A percentile compares a stretch with the other conserved stretches of the same genome.
Conservation (phyloP, 148 eudicot species). For the Rhododendron henanense region DNA sequence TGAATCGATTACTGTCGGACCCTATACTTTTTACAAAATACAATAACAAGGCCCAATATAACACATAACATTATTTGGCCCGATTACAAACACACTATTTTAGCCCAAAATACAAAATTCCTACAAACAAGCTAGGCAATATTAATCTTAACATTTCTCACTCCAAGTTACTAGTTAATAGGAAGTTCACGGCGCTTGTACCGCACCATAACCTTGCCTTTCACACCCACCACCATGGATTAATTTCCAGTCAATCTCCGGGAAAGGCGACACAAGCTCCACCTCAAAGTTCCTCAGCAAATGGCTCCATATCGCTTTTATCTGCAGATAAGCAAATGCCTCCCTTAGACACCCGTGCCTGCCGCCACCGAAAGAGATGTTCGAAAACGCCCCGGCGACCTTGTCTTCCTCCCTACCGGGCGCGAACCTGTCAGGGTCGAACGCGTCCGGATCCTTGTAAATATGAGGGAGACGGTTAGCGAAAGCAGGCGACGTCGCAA, state of each 20-base stretch:
- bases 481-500: constrained; percentile 89
- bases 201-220: constrained; percentile 68
- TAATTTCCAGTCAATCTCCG: constrained; percentile 22
- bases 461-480: constrained; percentile 86
- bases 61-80: too few relatives aligned
- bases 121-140: too few relatives aligned
- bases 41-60: too few relatives aligned
- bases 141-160: too few relatives aligned
- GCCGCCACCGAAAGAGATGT: constrained; percentile 89
- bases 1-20: too few relatives aligned
- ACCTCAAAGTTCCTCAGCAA: constrained; percentile 82
- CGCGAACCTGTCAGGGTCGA: constrained; percentile 76
- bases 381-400: constrained; percentile 75
- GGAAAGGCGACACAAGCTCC: constrained; percentile 78
- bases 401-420: constrained; percentile 91
- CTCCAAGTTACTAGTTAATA: neutral
- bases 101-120: too few relatives aligned
- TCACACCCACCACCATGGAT: constrained; percentile 70
- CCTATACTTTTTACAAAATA: too few relatives aligned
- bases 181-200: constrained; percentile 58
- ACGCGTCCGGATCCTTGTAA: constrained; percentile 64
- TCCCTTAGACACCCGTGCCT: constrained; percentile 93
- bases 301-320: constrained; percentile 94
- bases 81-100: too few relatives aligned
- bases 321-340: constrained; percentile 91